phyloP scores from a whole-genome alignment of 805 yeast species.

The Millerozyma acaciae region DNA sequence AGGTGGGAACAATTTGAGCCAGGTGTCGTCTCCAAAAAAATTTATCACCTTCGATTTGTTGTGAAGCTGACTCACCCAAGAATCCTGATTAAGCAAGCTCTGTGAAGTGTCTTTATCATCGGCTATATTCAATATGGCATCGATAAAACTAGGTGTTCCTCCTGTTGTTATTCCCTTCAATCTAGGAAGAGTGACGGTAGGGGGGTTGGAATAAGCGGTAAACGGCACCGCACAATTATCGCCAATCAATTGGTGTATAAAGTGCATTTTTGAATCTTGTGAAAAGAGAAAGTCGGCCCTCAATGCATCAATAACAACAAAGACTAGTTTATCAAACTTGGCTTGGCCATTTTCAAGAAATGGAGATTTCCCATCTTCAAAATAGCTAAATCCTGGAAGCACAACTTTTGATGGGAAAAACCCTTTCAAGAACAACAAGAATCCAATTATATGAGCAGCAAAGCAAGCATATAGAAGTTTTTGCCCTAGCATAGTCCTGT shows the following conservation, averaged over 20 bases:
- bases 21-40: conserved; percentile 96
- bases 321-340: conserved; percentile 61
- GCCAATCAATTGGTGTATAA: conserved; percentile 61
- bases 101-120: conserved; percentile 79
- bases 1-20: conserved; percentile 84
- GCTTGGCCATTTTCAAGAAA: conserved; percentile 25
- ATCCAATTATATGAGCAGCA: conserved; percentile 43
- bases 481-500: no score
- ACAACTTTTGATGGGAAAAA: conserved; percentile 89
- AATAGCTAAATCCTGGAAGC: conserved; percentile 51
- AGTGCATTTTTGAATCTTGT: conserved; percentile 57
- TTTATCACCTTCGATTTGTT: conserved; percentile 48
- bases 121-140: conserved; percentile 90
- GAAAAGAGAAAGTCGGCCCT: conserved; percentile 83
- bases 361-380: conserved; percentile 21
- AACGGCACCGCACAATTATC: conserved; percentile 76
- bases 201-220: conserved; percentile 91
- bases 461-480: no score
- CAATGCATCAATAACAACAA: conserved; percentile 91
- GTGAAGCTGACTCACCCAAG: conserved; percentile 75
- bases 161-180: conserved; percentile 93
- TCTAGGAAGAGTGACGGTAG: conserved; percentile 94
- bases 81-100: conserved; percentile 69
- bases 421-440: conserved; percentile 68
- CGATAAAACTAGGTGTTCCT: conserved; percentile 88